Evolutionary conservation across 106 monocot genomes (phyloP), one percentile per base, ranked within the genome.

Genomic region (Cymbidium sinense): DNA sequence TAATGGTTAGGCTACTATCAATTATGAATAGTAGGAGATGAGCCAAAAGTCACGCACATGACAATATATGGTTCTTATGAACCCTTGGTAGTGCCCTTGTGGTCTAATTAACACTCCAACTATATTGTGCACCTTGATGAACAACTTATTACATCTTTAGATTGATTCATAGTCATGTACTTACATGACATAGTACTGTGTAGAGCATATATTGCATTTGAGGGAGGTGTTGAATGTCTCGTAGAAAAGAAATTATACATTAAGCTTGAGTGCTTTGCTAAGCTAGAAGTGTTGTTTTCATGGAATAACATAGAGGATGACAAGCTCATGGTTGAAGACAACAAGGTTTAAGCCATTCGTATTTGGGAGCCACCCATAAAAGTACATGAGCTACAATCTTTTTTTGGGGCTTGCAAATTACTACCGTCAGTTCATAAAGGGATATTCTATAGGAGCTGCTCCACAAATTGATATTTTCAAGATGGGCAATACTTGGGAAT

Each of bases 121-220:
- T 3, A 77, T 27, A 4, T 64, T 77, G 6, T 65, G 39, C 27
- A 64, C 64, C 7, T 28, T 65, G 41, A 77, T 65, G 64, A 77
- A 77, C 27, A 64, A 43, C 15, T 7, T 64, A 8, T 65, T 77
- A n/a, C 77, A 65, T 11, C 77, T 64, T 25, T 77, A 5, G 61
- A 62, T 77, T 29, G 0, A 1, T 77, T 62, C 7, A 33, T 61
- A 13, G 36, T 77, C 9, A 39, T 77, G 2, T 65, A 39, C 41
- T 21, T 77, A 11, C 64, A 65, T 65, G 27, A 64, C 27, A 47
- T 47, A 47, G 47, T n/a, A n/a, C n/a, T n/a, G 9, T 2, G 12
- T 47, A 47, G 9, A 47, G 9, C 47, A 47, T 12, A 13, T 12
- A 12, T 2, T 12, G 13, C 47, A 47, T 13, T 12, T 47, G 12